phyloP scores from a whole-genome alignment of 2,329 filamentous ascomycete species.

The Ascochyta viciae-villosae region DNA sequence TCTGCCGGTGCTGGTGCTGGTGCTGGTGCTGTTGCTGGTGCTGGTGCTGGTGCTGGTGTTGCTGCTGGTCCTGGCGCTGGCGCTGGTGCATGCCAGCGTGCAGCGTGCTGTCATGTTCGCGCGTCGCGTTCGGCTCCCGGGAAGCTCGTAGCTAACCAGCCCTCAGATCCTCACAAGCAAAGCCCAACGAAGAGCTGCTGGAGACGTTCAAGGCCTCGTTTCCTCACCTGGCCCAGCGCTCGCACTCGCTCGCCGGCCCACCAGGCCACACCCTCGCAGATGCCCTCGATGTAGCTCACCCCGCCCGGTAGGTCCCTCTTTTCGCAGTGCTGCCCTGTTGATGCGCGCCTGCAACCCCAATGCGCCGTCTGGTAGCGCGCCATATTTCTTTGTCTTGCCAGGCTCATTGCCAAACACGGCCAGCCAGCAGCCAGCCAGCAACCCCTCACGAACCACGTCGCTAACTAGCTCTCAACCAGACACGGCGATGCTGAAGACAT shows the following conservation, averaged over 20 bases:
- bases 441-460: conserved; percentile 3
- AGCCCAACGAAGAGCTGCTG: conserved; percentile 84
- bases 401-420: not conserved
- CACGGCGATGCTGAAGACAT: conserved; percentile 58
- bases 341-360: conserved; percentile 15
- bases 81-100: not conserved
- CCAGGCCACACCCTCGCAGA: conserved; percentile 57
- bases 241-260: conserved; percentile 52
- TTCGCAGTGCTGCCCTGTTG: not conserved
- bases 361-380: conserved; percentile 2
- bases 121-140: conserved; percentile 32
- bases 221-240: conserved; percentile 66
- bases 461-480: conserved; percentile 41
- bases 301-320: conserved; percentile 51
- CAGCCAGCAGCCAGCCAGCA: not conserved
- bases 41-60: conserved; percentile 9
- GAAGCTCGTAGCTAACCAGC: conserved; percentile 29
- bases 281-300: conserved; percentile 55
- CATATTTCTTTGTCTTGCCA: conserved; percentile 8
- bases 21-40: not conserved
- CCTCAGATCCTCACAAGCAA: conserved; percentile 76
- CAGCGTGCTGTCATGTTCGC: conserved; percentile 33
- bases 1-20: not conserved
- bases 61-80: not conserved
- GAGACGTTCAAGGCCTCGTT: conserved; percentile 85